A percentile compares a stretch with the other conserved stretches of the same genome.
phyloP scores from a whole-genome alignment of 1,284 basidiomycete species.

The Athelia psychrophila region DNA sequence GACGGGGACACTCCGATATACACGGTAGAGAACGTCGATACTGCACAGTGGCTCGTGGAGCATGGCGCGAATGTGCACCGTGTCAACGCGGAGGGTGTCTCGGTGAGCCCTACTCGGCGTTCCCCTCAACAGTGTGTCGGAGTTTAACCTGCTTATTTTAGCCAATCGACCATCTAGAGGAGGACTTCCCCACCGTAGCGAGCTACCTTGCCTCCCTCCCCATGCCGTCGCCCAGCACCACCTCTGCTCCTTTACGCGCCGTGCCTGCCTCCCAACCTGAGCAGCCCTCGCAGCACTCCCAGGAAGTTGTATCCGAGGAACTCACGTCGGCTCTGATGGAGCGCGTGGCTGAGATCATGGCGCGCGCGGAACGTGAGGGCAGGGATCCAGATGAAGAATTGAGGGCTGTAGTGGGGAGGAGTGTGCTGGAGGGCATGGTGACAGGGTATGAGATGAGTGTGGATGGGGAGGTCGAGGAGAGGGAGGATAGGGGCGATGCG shows the following conservation, averaged over 20 bases:
- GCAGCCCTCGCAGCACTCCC: constrained; percentile 61
- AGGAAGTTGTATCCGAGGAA: constrained; percentile 65
- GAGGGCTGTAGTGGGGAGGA: constrained; percentile 50
- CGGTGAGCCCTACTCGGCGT: constrained; percentile 45
- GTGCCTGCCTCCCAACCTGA: constrained; percentile 6
- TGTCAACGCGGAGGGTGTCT: constrained; percentile 70
- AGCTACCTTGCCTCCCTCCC: constrained; percentile 57
- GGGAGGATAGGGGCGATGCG: constrained; percentile 14
- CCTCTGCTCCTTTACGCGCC: constrained; percentile 9
- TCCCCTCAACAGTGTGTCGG: neutral
- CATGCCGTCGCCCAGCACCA: constrained; percentile 12
- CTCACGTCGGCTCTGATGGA: constrained; percentile 70
- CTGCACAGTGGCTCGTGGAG: constrained; percentile 76
- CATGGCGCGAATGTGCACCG: constrained; percentile 71
- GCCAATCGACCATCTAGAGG: constrained; percentile 73
- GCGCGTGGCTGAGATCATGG: constrained; percentile 65
- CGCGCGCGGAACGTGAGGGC: constrained; percentile 60
- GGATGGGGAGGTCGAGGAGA: constrained; percentile 5
- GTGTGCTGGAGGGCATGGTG: constrained; percentile 59
- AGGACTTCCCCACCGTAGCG: constrained; percentile 81
- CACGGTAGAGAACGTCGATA: constrained; percentile 81
- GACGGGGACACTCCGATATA: constrained; percentile 93
- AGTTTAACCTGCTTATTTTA: constrained; percentile 24
- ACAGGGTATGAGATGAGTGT: constrained; percentile 52
- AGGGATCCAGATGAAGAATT: constrained; percentile 62